Evolutionary conservation across 1,139 yeast genomes (phyloP).

Genomic region (Pichia sp.): DNA sequence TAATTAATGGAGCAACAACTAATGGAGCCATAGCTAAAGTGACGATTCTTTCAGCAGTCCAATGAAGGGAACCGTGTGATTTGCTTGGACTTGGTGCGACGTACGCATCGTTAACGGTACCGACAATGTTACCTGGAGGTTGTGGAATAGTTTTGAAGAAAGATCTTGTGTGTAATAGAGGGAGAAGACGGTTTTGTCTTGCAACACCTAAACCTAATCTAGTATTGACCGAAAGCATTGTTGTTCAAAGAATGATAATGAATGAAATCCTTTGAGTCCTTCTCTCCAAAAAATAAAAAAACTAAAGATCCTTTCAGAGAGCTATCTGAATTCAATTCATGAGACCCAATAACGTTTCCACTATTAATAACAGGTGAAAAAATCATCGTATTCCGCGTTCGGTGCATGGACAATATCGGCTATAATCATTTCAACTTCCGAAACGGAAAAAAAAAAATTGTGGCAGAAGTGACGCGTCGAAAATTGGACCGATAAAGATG

Average conservation of each 20-base stretch:
- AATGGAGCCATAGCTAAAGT: constrained; percentile 60
- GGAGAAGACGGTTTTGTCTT: neutral
- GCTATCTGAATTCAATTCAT: no score
- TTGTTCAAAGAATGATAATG: neutral
- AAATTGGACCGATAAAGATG: no score
- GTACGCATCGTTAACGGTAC: constrained; percentile 71
- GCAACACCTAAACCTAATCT: neutral
- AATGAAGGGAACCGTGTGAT: constrained; percentile 61
- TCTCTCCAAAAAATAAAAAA: no score
- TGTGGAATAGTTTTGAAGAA: constrained; percentile 54
- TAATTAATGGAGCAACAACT: constrained; percentile 51
- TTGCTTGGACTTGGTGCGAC: constrained; percentile 49
- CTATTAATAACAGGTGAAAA: no score
- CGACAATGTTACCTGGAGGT: constrained; percentile 65
- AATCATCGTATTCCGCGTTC: no score
- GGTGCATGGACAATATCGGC: no score
- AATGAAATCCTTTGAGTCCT: no score
- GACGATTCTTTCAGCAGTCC: constrained; percentile 61
- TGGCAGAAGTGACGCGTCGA: no score
- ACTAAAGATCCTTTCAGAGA: no score
- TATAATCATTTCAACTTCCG: no score
- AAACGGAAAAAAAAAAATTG: no score
- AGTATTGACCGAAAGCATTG: neutral
- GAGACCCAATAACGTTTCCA: no score
- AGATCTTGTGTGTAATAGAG: constrained; percentile 14